phyloP scores from a whole-genome alignment of 805 yeast genomes.

The Nakazawaea anatomiae region DNA sequence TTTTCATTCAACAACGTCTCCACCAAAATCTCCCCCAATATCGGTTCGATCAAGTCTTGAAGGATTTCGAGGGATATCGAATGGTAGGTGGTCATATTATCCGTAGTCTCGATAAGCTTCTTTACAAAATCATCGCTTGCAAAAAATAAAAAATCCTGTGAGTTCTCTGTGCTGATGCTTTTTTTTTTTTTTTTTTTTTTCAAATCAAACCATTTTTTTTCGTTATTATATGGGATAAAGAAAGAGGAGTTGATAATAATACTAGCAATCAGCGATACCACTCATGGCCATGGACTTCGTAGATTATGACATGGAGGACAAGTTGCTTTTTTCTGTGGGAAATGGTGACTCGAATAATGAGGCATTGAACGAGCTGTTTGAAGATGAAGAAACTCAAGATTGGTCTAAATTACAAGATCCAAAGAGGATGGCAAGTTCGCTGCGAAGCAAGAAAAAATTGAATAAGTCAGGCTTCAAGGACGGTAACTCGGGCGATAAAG shows the following conservation, averaged over 20 bases:
- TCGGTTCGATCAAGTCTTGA: constrained; percentile 26
- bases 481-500: constrained; percentile 76
- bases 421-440: constrained; percentile 10
- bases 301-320: constrained; percentile 3
- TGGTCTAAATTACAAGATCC: constrained; percentile 36
- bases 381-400: constrained; percentile 43
- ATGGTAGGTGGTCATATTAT: constrained; percentile 20
- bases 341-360: constrained; percentile 11
- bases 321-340: constrained; percentile 2
- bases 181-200: background rate
- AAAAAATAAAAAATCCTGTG: too few species aligned
- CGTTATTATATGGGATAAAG: background rate
- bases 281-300: background rate
- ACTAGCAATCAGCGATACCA: background rate
- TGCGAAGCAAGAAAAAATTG: constrained; percentile 3
- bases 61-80: constrained; percentile 23
- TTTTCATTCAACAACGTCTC: constrained; percentile 24
- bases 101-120: too few species aligned
- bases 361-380: constrained; percentile 21
- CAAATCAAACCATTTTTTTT: background rate
- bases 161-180: background rate
- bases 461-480: constrained; percentile 6
- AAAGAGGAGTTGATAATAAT: background rate
- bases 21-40: constrained; percentile 26
- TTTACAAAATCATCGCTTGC: too few species aligned